phyloP scores from a whole-genome alignment of 768 basidiomycete genomes.

The Suillus alpinus region DNA sequence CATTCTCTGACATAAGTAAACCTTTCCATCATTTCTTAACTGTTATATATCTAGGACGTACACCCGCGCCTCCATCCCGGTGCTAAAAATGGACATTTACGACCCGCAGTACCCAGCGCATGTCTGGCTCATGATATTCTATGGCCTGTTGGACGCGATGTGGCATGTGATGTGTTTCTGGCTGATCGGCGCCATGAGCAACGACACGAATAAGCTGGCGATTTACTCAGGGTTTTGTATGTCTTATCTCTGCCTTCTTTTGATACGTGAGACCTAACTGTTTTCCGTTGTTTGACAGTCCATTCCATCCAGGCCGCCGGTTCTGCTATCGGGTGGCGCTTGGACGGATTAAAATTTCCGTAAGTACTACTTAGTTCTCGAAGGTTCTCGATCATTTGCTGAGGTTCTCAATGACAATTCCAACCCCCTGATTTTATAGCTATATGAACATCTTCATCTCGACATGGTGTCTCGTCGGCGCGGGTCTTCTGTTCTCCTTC shows the following conservation, averaged over 20 bases:
- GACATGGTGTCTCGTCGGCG: no score
- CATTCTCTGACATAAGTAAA: background rate
- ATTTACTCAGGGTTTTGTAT: conserved; percentile 76
- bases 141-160: conserved; percentile 72
- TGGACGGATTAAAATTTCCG: no score
- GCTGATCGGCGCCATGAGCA: conserved; percentile 82
- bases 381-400: no score
- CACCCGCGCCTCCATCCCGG: conserved; percentile 50
- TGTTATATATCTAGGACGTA: conserved; percentile 40
- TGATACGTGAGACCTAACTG: background rate
- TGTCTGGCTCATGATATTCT: conserved; percentile 63
- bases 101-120: conserved; percentile 24
- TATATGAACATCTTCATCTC: no score
- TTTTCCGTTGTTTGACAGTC: no score
- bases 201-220: conserved; percentile 72
- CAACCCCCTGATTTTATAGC: no score
- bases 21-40: background rate
- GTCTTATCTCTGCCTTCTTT: conserved; percentile 21
- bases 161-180: conserved; percentile 80
- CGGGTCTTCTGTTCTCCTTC: no score
- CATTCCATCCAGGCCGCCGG: no score
- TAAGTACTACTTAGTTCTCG: no score
- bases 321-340: no score
- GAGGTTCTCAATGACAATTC: no score
- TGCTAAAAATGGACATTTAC: conserved; percentile 54